These are phyloP conservation scores for Penicillium paneum DNA, from an alignment of 2,329 filamentous ascomycete species.

Conservation along the genomic window DNA sequence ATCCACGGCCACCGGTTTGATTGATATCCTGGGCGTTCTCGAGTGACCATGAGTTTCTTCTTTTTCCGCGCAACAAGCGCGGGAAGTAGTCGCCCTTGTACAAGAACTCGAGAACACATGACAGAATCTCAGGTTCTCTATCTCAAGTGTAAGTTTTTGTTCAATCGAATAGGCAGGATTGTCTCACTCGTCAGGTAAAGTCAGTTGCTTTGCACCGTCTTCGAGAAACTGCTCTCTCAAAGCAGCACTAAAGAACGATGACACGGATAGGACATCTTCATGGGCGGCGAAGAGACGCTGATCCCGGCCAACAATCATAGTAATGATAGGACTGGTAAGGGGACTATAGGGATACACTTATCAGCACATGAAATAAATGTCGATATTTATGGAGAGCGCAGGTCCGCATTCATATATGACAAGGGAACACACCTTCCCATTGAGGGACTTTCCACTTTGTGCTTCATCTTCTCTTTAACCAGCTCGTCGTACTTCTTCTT, in stretches of 20 bases:
- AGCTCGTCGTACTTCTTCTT: slow-evolving; percentile 76
- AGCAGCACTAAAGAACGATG: slow-evolving; percentile 75
- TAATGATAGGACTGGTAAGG: slow-evolving; percentile 73
- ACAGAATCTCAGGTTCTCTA: slow-evolving; percentile 89
- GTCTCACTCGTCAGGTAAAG: slow-evolving; percentile 63
- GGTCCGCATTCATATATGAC: background rate
- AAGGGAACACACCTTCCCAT: slow-evolving; percentile 46
- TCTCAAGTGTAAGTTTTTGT: slow-evolving; percentile 2
- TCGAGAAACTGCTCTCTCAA: slow-evolving; percentile 71
- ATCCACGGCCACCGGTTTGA: slow-evolving; percentile 57
- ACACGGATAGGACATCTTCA: slow-evolving; percentile 83
- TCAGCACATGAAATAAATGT: slow-evolving; percentile 1
- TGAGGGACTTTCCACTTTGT: slow-evolving; percentile 65
- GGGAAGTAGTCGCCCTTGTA: slow-evolving; percentile 98
- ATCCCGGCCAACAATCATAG: slow-evolving; percentile 77
- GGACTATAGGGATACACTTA: slow-evolving; percentile 33
- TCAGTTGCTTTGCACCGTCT: slow-evolving; percentile 67
- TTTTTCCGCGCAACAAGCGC: slow-evolving; percentile 80
- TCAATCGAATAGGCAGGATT: background rate
- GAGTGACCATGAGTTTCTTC: slow-evolving; percentile 82
- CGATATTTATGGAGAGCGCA: background rate
- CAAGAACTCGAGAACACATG: slow-evolving; percentile 89
- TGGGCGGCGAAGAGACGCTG: slow-evolving; percentile 91
- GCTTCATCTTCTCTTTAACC: slow-evolving; percentile 82
- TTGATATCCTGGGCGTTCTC: slow-evolving; percentile 63